Evolutionary conservation across 2,329 filamentous ascomycete genomes (phyloP).

Genomic region (Calonectria pauciramosa): DNA sequence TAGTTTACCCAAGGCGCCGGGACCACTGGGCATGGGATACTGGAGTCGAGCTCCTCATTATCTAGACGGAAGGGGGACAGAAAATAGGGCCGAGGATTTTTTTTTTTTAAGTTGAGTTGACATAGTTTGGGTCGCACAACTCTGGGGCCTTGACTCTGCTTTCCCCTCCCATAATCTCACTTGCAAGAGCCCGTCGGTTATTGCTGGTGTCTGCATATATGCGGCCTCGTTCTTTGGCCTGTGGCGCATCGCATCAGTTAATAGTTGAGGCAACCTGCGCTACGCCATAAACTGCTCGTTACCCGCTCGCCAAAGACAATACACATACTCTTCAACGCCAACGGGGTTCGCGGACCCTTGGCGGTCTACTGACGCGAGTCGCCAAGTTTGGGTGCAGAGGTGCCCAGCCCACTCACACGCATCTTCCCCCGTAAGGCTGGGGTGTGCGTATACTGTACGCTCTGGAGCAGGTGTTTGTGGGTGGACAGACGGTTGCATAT

Average conservation of each 20-base stretch:
- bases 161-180: neutral
- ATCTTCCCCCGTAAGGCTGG: slow-evolving; percentile 1
- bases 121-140: slow-evolving; percentile 4
- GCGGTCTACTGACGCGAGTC: slow-evolving; percentile 24
- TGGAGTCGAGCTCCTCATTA: neutral
- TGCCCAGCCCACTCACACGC: neutral
- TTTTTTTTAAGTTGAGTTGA: neutral
- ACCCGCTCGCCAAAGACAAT: neutral
- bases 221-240: neutral
- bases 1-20: slow-evolving; percentile 42
- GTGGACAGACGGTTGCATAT: slow-evolving; percentile 20
- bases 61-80: neutral
- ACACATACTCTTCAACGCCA: neutral
- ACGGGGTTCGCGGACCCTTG: slow-evolving; percentile 6
- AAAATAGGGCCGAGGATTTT: neutral
- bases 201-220: neutral
- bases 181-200: neutral
- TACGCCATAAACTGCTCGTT: neutral
- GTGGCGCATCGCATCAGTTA: neutral
- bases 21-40: slow-evolving; percentile 27
- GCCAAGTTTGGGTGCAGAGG: slow-evolving; percentile 6
- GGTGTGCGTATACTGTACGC: slow-evolving; percentile 5
- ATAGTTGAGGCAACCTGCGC: neutral
- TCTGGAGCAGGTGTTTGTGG: neutral
- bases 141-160: neutral